Evolutionary conservation across 2,329 filamentous ascomycete species (phyloP), one percentile per base, ranked within the genome.

Genomic region (Claviceps paspali): DNA sequence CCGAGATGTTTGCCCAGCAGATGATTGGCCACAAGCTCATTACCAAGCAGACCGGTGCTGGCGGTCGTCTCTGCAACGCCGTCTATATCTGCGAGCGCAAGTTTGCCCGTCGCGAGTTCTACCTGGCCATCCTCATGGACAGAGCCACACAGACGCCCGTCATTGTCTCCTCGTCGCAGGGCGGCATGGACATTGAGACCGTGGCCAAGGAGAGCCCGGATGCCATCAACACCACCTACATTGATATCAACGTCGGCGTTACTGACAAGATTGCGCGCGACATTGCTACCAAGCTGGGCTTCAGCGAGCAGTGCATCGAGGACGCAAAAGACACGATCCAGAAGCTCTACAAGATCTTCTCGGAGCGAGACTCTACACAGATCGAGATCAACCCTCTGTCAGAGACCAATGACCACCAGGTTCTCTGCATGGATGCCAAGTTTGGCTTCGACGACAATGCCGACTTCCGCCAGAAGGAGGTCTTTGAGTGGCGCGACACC

Each of bases 11-110:
- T 60, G 88, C 91, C 51, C 76, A 88, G 52, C 87, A 98, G 71
- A 98, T 98, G 91, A 96, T 98, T 64, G 91, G 91, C 58, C 88
- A 98, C 70, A 95, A 95, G 68, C 85, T 98, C 64, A 76, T 98
- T 66, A 98, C 91, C 63, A 98, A 98, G 78, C 91, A 98, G 73
- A 98, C 91, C 41, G 91, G 91, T 61, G 84, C 88, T 51, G 75
- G 65, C 52, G 91, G 91, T 57, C 85, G 91, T 61, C 76, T 93
- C 60, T 98, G 91, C 76, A 96, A 83, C 65, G 76, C 87, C 46
- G 91, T 98, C 59, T 96, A 93, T 72, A 96, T 98, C 60, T 93
- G 88, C 67, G 91, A 98, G 75, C 87, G 91, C 74, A 98, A 98
- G 73, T 98, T 95, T 57, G 91, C 91, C 52, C 86, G 91, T 50